A percentile compares a stretch with the other conserved stretches of the same genome.
Conservation (phyloP, 2,329 filamentous ascomycete species). For the Aspergillus chevalieri region DNA sequence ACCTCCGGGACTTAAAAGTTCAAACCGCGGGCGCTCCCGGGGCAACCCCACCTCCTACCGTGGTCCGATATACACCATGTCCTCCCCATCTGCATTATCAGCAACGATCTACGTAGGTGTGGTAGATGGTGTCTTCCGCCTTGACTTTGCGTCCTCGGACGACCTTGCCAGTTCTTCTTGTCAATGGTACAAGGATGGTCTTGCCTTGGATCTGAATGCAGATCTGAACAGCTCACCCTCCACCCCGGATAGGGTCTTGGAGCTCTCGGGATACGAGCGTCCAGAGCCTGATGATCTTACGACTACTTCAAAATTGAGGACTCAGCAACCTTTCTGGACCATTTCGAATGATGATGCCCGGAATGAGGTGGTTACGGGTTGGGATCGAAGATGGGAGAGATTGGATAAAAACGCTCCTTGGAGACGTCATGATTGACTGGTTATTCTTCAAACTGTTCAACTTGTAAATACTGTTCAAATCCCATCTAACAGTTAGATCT, state of each 20-base stretch:
- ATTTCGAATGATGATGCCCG: constrained; percentile 13
- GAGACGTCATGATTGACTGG: constrained; percentile 18
- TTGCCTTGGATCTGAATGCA: constrained; percentile 18
- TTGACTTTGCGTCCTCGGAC: constrained; percentile 41
- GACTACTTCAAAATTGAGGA: constrained; percentile 28
- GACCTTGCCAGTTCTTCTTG: constrained; percentile 28
- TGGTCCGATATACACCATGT: constrained; percentile 41
- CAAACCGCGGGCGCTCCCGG: constrained; percentile 8
- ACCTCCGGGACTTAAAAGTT: constrained; percentile 10
- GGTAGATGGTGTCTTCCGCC: constrained; percentile 35
- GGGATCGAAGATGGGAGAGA: constrained; percentile 34
- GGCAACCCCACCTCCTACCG: constrained; percentile 28
- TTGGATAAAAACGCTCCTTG: constrained; percentile 23
- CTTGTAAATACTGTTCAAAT: too few species aligned
- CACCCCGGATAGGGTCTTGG: constrained; percentile 20
- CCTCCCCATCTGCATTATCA: constrained; percentile 39
- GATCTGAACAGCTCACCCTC: constrained; percentile 5
- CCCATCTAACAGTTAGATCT: too few species aligned
- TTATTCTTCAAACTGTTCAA: neutral
- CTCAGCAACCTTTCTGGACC: constrained; percentile 25
- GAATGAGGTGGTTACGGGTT: constrained; percentile 23
- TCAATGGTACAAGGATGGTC: constrained; percentile 29
- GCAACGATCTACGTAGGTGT: constrained; percentile 42
- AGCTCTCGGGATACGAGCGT: constrained; percentile 41
- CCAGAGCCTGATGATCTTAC: constrained; percentile 28